phyloP scores from a whole-genome alignment of 306 rosid species.

The Vigna angularis region DNA sequence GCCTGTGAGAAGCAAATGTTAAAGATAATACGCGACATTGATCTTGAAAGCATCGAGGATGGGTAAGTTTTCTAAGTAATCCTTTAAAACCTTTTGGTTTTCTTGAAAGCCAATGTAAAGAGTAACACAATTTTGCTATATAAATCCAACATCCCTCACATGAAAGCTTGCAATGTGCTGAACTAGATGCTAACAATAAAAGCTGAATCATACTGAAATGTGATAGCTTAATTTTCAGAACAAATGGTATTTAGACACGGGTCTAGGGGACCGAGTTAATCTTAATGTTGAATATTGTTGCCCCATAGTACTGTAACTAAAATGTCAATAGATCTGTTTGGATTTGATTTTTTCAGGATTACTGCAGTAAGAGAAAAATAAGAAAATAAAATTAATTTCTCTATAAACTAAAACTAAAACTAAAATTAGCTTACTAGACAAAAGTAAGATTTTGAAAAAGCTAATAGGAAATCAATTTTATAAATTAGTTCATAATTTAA shows the following conservation, averaged over 20 bases:
- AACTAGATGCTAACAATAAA: constrained; percentile 25
- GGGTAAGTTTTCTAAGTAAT: constrained; percentile 69
- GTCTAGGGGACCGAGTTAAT: constrained; percentile 5
- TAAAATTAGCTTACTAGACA: too few relatives aligned
- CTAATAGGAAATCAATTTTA: too few relatives aligned
- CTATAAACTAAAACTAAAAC: too few relatives aligned
- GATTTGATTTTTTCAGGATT: too few relatives aligned
- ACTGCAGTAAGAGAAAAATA: too few relatives aligned
- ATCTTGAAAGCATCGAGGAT: constrained; percentile 78
- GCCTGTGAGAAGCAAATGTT: constrained; percentile 97
- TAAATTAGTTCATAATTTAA: too few relatives aligned
- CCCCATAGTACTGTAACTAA: constrained; percentile 1
- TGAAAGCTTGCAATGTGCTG: constrained; percentile 20
- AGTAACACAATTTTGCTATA: constrained; percentile 12
- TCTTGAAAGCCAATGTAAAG: constrained; percentile 5
- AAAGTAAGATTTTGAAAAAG: too few relatives aligned
- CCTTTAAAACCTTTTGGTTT: constrained; percentile 30
- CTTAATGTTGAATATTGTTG: constrained; percentile 18
- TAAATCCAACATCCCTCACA: constrained; percentile 22
- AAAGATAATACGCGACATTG: constrained; percentile 76
- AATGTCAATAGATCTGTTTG: not conserved
- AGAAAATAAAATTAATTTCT: too few relatives aligned
- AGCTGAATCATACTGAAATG: constrained; percentile 22
- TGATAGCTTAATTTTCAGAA: constrained; percentile 14
- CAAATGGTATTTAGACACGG: constrained; percentile 11